These are phyloP conservation scores for Akanthomyces muscarius DNA, from an alignment of 2,329 filamentous ascomycete genomes.

Conservation along the genomic window DNA sequence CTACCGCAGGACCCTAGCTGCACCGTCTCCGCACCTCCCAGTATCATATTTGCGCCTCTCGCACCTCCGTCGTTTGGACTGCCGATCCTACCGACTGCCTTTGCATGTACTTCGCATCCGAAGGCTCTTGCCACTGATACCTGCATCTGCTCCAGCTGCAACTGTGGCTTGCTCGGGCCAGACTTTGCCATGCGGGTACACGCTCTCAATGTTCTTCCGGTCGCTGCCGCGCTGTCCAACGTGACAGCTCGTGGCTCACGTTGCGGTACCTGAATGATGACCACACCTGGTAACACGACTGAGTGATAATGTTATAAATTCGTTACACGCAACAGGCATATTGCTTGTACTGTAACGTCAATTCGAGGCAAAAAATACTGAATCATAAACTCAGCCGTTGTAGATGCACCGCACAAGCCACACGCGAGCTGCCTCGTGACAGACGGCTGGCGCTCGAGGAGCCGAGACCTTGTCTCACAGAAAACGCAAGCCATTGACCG, in stretches of 20 bases:
- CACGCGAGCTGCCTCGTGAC: not conserved
- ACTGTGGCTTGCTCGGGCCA: not conserved
- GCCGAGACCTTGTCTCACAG: slow-evolving; percentile 9
- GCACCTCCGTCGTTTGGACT: not conserved
- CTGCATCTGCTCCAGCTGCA: not conserved
- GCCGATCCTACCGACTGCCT: slow-evolving; percentile 7
- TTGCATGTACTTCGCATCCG: not conserved
- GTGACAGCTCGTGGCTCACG: not conserved
- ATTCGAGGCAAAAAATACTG: not conserved
- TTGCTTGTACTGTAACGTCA: not conserved
- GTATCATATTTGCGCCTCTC: not conserved
- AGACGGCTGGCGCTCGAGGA: not conserved
- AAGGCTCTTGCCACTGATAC: not conserved
- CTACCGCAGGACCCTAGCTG: not conserved
- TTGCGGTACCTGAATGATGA: not conserved
- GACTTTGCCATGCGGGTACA: not conserved
- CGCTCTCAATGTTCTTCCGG: not conserved
- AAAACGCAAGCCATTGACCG: not conserved
- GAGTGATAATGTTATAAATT: not conserved
- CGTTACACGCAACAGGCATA: not conserved
- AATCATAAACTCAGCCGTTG: not conserved
- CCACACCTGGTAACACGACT: not conserved
- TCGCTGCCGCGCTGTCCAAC: slow-evolving; percentile 9
- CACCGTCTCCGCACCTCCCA: not conserved
- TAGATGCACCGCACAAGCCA: not conserved